Percentiles rank a stretch among this genome's conserved stretches.
Evolutionary conservation across 148 eudicot genomes (phyloP).

Genomic region (Vaccinium macrocarpon): DNA sequence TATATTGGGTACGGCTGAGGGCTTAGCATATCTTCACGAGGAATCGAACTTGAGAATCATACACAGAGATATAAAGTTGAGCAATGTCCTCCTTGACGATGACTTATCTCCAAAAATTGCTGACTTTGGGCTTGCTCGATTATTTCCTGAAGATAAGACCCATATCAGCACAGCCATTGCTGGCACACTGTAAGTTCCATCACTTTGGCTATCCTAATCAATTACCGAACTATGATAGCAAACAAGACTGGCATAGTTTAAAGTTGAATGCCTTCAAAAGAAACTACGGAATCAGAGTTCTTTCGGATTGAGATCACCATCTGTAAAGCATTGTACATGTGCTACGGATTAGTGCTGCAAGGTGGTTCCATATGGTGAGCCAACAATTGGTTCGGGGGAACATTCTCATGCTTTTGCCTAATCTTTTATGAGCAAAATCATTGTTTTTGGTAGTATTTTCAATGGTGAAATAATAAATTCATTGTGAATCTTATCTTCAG

Average conservation of each 20-base stretch:
- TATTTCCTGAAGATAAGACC: slow-evolving; percentile 47
- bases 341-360: neutral
- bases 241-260: neutral
- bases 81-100: slow-evolving; percentile 50
- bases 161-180: slow-evolving; percentile 66
- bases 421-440: neutral
- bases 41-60: slow-evolving; percentile 47
- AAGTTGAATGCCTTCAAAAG: neutral
- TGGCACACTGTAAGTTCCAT: slow-evolving; percentile 53
- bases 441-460: neutral
- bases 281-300: neutral
- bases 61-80: slow-evolving; percentile 57
- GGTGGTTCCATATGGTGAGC: neutral
- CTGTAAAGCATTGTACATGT: neutral
- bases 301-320: neutral
- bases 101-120: slow-evolving; percentile 50
- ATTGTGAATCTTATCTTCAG: neutral
- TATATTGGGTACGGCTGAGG: slow-evolving; percentile 52
- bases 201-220: neutral
- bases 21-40: slow-evolving; percentile 57
- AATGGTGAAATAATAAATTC: neutral
- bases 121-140: slow-evolving; percentile 61
- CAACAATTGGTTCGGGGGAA: neutral
- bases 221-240: neutral
- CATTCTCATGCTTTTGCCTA: neutral